Conservation (phyloP, 1,284 basidiomycete genomes). For the Porogramme epimiltina region DNA sequence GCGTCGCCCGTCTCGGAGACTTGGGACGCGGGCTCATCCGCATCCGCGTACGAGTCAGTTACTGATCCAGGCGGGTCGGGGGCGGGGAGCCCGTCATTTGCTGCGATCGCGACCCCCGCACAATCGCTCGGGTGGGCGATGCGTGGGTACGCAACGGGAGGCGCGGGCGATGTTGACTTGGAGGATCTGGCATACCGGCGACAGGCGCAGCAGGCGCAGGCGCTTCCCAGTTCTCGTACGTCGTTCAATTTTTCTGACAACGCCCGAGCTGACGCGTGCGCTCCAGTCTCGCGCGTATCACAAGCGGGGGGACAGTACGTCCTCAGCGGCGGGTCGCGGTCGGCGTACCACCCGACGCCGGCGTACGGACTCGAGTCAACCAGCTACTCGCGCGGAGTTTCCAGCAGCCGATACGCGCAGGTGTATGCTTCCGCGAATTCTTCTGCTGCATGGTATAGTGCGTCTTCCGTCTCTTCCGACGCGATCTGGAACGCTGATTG, state of each 20-base stretch:
- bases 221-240: too few species aligned
- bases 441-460: slow-evolving; percentile 13
- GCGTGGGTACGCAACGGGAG: slow-evolving; percentile 7
- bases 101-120: slow-evolving; percentile 28
- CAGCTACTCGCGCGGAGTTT: slow-evolving; percentile 3
- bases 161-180: slow-evolving; percentile 5
- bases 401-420: slow-evolving; percentile 9
- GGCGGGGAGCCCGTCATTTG: slow-evolving; percentile 17
- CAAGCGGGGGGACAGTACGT: slow-evolving; percentile 14
- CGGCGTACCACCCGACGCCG: slow-evolving; percentile 6
- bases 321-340: slow-evolving; percentile 7
- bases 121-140: slow-evolving; percentile 26
- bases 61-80: slow-evolving; percentile 3
- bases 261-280: background rate
- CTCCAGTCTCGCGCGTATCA: slow-evolving; percentile 20
- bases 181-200: slow-evolving; percentile 15
- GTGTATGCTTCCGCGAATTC: slow-evolving; percentile 12
- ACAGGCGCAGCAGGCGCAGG: background rate
- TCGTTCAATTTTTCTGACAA: background rate
- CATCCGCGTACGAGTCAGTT: slow-evolving; percentile 14
- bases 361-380: slow-evolving; percentile 13
- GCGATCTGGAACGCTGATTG: too few species aligned
- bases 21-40: slow-evolving; percentile 21
- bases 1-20: slow-evolving; percentile 11
- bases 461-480: background rate